Evolutionary conservation across 441 rosid genomes (phyloP).

Genomic region (Corymbia citriodora): DNA sequence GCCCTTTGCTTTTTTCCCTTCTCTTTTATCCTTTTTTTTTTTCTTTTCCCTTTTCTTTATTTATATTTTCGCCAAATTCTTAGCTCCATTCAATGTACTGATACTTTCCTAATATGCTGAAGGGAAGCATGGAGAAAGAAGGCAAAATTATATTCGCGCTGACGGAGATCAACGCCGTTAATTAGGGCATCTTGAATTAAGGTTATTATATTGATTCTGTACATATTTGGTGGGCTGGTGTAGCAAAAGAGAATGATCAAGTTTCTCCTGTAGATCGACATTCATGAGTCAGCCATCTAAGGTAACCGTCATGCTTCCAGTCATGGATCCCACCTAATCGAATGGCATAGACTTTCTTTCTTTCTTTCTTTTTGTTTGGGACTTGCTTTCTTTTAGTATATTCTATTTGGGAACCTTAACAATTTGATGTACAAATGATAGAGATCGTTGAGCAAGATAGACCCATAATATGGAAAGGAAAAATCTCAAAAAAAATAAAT

Average conservation of each 20-base stretch:
- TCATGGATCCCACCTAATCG: too few species aligned
- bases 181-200: background rate
- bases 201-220: background rate
- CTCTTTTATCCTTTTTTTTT: background rate
- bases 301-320: background rate
- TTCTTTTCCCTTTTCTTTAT: background rate
- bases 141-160: background rate
- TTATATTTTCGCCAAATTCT: background rate
- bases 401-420: background rate
- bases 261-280: background rate
- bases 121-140: background rate
- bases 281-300: background rate
- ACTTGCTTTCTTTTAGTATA: background rate
- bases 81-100: background rate
- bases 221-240: background rate
- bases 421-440: background rate
- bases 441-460: background rate
- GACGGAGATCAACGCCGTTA: background rate
- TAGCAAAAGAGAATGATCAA: background rate
- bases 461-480: background rate
- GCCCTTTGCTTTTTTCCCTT: background rate
- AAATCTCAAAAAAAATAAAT: too few species aligned
- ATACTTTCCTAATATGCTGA: background rate
- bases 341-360: too few species aligned
- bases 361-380: too few species aligned